Evolutionary conservation across 495 filamentous ascomycete genomes (phyloP).

Genomic region (Aspergillus affinis): DNA sequence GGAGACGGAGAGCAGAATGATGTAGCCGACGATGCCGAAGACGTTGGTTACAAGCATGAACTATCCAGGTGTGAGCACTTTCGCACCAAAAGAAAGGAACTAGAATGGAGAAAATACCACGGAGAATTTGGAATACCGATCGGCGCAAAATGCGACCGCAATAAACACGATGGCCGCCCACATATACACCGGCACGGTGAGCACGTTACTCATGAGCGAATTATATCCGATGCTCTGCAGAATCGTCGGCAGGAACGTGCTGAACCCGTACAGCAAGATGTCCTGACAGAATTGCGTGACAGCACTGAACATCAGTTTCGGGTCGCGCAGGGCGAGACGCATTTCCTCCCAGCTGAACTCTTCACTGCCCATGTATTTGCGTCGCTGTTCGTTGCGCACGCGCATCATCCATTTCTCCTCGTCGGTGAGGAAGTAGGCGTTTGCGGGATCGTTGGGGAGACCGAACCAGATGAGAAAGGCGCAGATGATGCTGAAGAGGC

Average conservation of each 20-base stretch:
- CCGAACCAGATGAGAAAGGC: slow-evolving; percentile 55
- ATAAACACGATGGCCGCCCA: slow-evolving; percentile 45
- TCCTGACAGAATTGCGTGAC: slow-evolving; percentile 54
- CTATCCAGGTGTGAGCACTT: slow-evolving; percentile 2
- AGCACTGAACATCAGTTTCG: slow-evolving; percentile 42
- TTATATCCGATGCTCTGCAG: slow-evolving; percentile 51
- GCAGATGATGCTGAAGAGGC: slow-evolving; percentile 47
- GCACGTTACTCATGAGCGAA: slow-evolving; percentile 44
- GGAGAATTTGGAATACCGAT: slow-evolving; percentile 40
- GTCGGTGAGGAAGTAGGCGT: slow-evolving; percentile 50
- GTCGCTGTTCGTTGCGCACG: slow-evolving; percentile 40
- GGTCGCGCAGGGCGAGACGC: slow-evolving; percentile 39
- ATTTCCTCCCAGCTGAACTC: slow-evolving; percentile 54
- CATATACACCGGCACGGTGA: slow-evolving; percentile 47
- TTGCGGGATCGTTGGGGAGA: slow-evolving; percentile 55
- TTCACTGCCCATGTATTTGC: slow-evolving; percentile 47
- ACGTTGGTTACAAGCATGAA: slow-evolving; percentile 45
- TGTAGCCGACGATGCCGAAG: slow-evolving; percentile 52
- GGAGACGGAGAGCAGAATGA: slow-evolving; percentile 44
- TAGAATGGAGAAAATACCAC: slow-evolving; percentile 20
- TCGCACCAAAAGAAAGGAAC: not conserved
- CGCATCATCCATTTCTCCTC: slow-evolving; percentile 54
- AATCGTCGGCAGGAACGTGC: slow-evolving; percentile 59
- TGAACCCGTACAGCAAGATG: slow-evolving; percentile 59
- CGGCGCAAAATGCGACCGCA: slow-evolving; percentile 39